Percentiles rank a stretch among this genome's conserved stretches.
phyloP scores from a whole-genome alignment of 2,329 filamentous ascomycete genomes.

The Penicillium nordicum region DNA sequence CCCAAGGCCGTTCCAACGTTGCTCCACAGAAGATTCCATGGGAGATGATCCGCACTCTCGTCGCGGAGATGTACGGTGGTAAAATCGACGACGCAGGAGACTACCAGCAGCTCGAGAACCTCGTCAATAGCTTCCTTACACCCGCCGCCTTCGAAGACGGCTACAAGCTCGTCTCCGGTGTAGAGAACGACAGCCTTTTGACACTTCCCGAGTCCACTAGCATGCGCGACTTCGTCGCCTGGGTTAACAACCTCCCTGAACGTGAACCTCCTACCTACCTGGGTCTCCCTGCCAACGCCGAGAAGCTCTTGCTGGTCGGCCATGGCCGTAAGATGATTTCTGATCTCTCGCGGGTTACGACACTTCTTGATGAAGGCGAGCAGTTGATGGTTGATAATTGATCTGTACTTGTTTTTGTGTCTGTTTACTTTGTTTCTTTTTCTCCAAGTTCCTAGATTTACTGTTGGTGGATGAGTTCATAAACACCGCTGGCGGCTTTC shows the following conservation, averaged over 20 bases:
- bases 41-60: conserved; percentile 87
- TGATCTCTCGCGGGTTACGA: conserved; percentile 79
- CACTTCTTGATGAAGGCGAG: conserved; percentile 90
- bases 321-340: conserved; percentile 80
- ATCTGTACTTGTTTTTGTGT: conserved; percentile 10
- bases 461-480: background rate
- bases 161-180: conserved; percentile 77
- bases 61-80: conserved; percentile 93
- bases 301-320: conserved; percentile 88
- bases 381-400: conserved; percentile 70
- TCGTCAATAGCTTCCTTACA: conserved; percentile 77
- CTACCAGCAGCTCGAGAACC: conserved; percentile 66
- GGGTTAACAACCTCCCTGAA: conserved; percentile 90
- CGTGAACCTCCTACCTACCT: conserved; percentile 94
- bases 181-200: conserved; percentile 59
- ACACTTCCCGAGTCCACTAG: conserved; percentile 75
- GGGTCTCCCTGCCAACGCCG: conserved; percentile 88
- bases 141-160: conserved; percentile 88
- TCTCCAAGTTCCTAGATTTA: background rate
- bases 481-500: conserved; percentile 12
- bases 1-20: conserved; percentile 84
- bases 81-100: conserved; percentile 93
- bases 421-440: background rate
- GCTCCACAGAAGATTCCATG: conserved; percentile 92
- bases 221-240: conserved; percentile 79